A percentile compares a stretch with the other conserved stretches of the same genome.
These are phyloP conservation scores for Chalciporus piperatus DNA, from an alignment of 768 basidiomycete species.

Conservation along the genomic window DNA sequence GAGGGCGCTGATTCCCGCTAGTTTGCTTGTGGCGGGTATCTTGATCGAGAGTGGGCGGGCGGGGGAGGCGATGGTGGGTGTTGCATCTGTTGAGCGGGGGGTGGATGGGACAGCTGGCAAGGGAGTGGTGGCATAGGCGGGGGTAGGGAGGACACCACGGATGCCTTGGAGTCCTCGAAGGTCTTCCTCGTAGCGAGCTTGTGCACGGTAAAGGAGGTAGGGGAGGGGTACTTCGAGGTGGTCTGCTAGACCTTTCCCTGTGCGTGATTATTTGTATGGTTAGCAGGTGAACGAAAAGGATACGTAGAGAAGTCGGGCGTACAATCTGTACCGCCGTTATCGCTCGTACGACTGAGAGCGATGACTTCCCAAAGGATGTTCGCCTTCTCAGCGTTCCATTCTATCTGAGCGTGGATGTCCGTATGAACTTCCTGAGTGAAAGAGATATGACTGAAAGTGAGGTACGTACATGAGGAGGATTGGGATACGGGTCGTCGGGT, in stretches of 20 bases:
- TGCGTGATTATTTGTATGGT: background rate
- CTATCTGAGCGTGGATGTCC: conserved; percentile 50
- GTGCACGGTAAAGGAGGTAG: conserved; percentile 80
- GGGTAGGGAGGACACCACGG: conserved; percentile 52
- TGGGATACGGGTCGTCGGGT: conserved; percentile 62
- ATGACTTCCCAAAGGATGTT: conserved; percentile 87
- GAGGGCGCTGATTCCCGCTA: conserved; percentile 3
- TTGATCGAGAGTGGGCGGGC: conserved; percentile 23
- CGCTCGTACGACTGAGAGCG: conserved; percentile 68
- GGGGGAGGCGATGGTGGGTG: conserved; percentile 12
- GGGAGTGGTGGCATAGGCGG: conserved; percentile 36
- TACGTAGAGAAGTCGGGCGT: conserved; percentile 29
- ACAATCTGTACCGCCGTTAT: conserved; percentile 80
- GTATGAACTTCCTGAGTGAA: conserved; percentile 6
- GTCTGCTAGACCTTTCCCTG: conserved; percentile 82
- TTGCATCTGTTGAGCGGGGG: conserved; percentile 14
- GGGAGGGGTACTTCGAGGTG: conserved; percentile 81
- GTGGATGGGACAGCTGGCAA: conserved; percentile 15
- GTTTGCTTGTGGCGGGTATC: conserved; percentile 17
- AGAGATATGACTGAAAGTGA: background rate
- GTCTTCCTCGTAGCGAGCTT: conserved; percentile 83
- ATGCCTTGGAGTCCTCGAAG: conserved; percentile 75
- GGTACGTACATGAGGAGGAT: conserved; percentile 66
- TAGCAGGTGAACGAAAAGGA: background rate
- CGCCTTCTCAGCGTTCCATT: conserved; percentile 84